phyloP scores from a whole-genome alignment of 805 yeast species.

The Schwanniomyces sp. region DNA sequence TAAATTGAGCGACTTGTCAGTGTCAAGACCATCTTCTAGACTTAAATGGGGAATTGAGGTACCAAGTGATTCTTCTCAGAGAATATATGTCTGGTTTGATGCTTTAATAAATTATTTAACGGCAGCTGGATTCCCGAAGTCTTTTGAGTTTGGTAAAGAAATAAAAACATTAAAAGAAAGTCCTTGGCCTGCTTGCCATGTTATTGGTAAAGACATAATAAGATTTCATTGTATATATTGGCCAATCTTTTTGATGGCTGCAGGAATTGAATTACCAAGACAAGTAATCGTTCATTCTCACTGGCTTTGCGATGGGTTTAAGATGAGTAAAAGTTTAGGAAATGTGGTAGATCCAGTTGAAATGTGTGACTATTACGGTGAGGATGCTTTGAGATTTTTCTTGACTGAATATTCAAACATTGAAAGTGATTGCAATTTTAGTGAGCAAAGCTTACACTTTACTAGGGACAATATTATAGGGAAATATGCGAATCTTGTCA shows the following conservation, averaged over 20 bases:
- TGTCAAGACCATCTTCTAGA: constrained; percentile 80
- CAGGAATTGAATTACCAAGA: constrained; percentile 65
- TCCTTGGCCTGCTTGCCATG: constrained; percentile 72
- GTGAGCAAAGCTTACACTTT: constrained; percentile 51
- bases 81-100: constrained; percentile 95
- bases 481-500: constrained; percentile 77
- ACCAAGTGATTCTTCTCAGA: constrained; percentile 76
- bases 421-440: constrained; percentile 77
- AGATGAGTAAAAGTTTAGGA: constrained; percentile 92
- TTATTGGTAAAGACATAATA: constrained; percentile 89
- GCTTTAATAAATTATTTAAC: constrained; percentile 87
- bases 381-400: constrained; percentile 74
- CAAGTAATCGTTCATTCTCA: constrained; percentile 89
- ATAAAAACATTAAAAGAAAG: constrained; percentile 11
- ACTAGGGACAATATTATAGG: constrained; percentile 70
- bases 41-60: constrained; percentile 89
- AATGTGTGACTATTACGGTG: constrained; percentile 61
- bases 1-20: constrained; percentile 67
- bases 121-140: constrained; percentile 52
- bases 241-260: constrained; percentile 91
- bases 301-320: constrained; percentile 86
- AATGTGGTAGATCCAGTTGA: constrained; percentile 90
- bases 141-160: constrained; percentile 7
- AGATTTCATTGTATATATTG: constrained; percentile 90
- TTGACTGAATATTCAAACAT: constrained; percentile 74